phyloP scores from a whole-genome alignment of 2,329 filamentous ascomycete genomes.

The Colletotrichum musae region DNA sequence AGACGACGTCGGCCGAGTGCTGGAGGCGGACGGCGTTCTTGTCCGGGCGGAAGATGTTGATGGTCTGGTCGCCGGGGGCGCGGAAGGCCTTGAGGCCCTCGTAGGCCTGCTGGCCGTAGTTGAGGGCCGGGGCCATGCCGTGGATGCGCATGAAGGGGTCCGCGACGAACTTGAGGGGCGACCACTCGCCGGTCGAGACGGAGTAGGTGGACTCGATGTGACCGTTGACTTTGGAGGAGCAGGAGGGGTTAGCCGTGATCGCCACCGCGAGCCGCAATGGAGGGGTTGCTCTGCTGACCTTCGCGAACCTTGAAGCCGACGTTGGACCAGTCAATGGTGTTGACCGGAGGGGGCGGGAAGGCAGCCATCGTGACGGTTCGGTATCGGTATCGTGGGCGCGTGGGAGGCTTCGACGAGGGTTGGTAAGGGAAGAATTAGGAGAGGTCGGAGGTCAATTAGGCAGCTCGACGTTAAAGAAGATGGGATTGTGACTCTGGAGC shows the following conservation, averaged over 20 bases:
- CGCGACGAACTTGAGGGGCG: slow-evolving; percentile 81
- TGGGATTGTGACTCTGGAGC: slow-evolving; percentile 13
- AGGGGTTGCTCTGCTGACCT: slow-evolving; percentile 65
- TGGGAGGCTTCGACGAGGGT: neutral
- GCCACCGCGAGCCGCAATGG: neutral
- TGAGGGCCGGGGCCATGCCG: slow-evolving; percentile 94
- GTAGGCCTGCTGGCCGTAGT: slow-evolving; percentile 98
- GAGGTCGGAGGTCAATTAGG: neutral
- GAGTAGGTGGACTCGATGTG: slow-evolving; percentile 93
- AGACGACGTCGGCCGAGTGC: slow-evolving; percentile 86
- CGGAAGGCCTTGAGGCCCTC: slow-evolving; percentile 99
- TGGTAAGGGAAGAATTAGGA: slow-evolving; percentile 6
- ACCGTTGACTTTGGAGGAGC: slow-evolving; percentile 78
- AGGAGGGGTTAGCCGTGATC: slow-evolving; percentile 7
- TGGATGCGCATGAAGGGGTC: slow-evolving; percentile 91
- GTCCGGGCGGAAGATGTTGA: slow-evolving; percentile 90
- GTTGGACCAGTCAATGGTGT: slow-evolving; percentile 92
- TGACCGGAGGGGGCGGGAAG: slow-evolving; percentile 84
- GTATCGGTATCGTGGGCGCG: neutral
- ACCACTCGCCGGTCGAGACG: slow-evolving; percentile 81
- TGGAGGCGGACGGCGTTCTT: slow-evolving; percentile 89
- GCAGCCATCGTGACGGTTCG: slow-evolving; percentile 57
- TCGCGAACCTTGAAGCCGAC: slow-evolving; percentile 94
- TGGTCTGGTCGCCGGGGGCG: slow-evolving; percentile 74
- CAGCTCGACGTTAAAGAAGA: slow-evolving; percentile 8